Evolutionary conservation across 306 rosid genomes (phyloP).

Genomic region (Mimosa bimucronata): DNA sequence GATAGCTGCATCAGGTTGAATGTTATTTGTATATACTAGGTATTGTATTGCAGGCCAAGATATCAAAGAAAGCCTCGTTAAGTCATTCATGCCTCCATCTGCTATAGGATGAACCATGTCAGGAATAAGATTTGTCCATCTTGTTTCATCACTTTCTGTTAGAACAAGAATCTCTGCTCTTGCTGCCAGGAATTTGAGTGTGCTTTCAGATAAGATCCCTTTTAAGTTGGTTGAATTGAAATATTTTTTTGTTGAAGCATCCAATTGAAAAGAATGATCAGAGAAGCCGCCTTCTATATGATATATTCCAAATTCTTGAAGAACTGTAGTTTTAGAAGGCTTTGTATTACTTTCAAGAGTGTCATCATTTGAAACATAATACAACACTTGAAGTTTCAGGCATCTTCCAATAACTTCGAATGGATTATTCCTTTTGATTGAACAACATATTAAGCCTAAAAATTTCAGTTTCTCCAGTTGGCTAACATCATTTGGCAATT

Average conservation of each 20-base stretch:
- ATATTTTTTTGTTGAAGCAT: constrained; percentile 7
- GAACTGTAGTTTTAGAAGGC: neutral
- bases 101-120: constrained; percentile 5
- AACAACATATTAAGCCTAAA: constrained; percentile 17
- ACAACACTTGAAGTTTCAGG: constrained; percentile 27
- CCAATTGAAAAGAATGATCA: neutral
- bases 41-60: neutral
- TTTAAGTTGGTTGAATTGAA: constrained; percentile 4
- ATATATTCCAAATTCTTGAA: constrained; percentile 22
- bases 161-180: constrained; percentile 17
- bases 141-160: neutral
- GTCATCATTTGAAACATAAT: neutral
- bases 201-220: neutral
- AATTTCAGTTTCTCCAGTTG: constrained; percentile 27
- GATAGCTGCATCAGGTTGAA: neutral
- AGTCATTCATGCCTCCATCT: constrained; percentile 18
- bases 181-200: neutral
- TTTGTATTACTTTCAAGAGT: neutral
- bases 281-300: neutral
- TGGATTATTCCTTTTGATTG: constrained; percentile 2
- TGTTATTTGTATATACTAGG: constrained; percentile 4
- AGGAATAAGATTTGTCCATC: constrained; percentile 33
- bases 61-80: neutral
- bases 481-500: constrained; percentile 21
- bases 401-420: constrained; percentile 35